These are phyloP conservation scores for Dryadomyces quercivorus DNA, from an alignment of 2,329 filamentous ascomycete species.

Conservation along the genomic window DNA sequence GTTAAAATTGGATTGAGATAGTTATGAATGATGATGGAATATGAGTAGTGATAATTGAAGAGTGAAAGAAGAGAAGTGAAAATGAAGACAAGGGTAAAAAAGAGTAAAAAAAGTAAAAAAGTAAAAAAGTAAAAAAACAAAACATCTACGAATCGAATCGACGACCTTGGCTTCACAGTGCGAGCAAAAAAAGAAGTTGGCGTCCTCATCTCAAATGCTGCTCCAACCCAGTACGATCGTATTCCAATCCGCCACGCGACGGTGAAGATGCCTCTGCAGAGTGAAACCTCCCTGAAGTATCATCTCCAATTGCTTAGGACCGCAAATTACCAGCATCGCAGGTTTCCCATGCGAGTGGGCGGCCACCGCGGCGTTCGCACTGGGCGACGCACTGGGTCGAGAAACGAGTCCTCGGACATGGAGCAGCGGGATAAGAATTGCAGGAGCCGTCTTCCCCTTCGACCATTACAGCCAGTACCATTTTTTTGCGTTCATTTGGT, in stretches of 20 bases:
- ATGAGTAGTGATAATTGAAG: no score
- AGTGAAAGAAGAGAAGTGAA: not conserved
- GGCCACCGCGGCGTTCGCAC: conserved; percentile 55
- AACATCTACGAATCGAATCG: not conserved
- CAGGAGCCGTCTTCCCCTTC: conserved; percentile 22
- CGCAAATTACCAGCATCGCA: conserved; percentile 43
- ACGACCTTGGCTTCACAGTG: not conserved
- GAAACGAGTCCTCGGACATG: conserved; percentile 42
- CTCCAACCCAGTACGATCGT: conserved; percentile 51
- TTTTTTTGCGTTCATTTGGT: not conserved
- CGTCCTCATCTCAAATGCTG: conserved; percentile 42
- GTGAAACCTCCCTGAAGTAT: conserved; percentile 61
- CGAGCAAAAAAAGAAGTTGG: conserved; percentile 24
- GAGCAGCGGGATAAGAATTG: conserved; percentile 34
- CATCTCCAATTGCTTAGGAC: conserved; percentile 55
- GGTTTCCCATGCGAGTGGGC: conserved; percentile 56
- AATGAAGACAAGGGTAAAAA: not conserved
- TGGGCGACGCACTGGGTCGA: conserved; percentile 40
- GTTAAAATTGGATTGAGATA: not conserved
- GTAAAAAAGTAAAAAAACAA: not conserved
- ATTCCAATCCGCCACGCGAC: conserved; percentile 58
- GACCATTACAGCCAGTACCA: conserved; percentile 13
- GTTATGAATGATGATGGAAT: not conserved
- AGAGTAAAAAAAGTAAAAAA: conserved; percentile 9
- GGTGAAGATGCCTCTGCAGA: conserved; percentile 61